phyloP scores from a whole-genome alignment of 2,329 filamentous ascomycete species.

The Exophiala bonariae region DNA sequence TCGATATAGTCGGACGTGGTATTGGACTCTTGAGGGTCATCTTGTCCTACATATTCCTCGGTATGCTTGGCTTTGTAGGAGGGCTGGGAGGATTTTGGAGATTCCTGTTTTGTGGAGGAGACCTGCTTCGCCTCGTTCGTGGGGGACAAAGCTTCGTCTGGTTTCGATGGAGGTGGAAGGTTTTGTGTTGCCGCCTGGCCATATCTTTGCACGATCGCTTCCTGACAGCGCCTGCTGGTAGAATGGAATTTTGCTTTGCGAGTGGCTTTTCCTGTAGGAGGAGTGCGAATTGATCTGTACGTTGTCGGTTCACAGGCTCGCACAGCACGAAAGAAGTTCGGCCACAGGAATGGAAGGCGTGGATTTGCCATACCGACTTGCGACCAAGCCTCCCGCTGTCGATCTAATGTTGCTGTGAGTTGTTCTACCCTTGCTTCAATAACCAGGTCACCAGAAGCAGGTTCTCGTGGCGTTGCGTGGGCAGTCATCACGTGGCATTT shows the following conservation, averaged over 20 bases:
- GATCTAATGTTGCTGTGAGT: no score
- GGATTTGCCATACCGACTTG: slow-evolving; percentile 55
- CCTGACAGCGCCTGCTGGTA: slow-evolving; percentile 36
- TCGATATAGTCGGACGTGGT: slow-evolving; percentile 18
- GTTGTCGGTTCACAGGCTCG: slow-evolving; percentile 49
- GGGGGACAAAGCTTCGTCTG: slow-evolving; percentile 25
- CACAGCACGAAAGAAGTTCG: slow-evolving; percentile 62
- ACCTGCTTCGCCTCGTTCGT: slow-evolving; percentile 9
- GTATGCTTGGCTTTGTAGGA: slow-evolving; percentile 6
- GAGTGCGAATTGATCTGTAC: slow-evolving; percentile 43
- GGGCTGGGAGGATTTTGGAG: slow-evolving; percentile 13
- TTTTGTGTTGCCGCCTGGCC: slow-evolving; percentile 45
- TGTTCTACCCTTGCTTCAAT: no score
- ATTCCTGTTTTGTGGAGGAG: slow-evolving; percentile 13
- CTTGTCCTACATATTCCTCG: slow-evolving; percentile 20
- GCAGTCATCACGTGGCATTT: no score
- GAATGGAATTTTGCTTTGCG: slow-evolving; percentile 37
- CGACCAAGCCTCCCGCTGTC: no score
- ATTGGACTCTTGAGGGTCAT: slow-evolving; percentile 21
- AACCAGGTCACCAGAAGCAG: no score
- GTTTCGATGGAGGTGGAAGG: slow-evolving; percentile 38
- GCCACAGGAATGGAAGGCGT: slow-evolving; percentile 68
- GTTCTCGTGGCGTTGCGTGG: no score
- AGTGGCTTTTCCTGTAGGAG: slow-evolving; percentile 30
- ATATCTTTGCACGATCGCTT: slow-evolving; percentile 46